Evolutionary conservation across 2,329 filamentous ascomycete genomes (phyloP), one percentile per base, ranked within the genome.

Genomic region (Apiospora sp.): DNA sequence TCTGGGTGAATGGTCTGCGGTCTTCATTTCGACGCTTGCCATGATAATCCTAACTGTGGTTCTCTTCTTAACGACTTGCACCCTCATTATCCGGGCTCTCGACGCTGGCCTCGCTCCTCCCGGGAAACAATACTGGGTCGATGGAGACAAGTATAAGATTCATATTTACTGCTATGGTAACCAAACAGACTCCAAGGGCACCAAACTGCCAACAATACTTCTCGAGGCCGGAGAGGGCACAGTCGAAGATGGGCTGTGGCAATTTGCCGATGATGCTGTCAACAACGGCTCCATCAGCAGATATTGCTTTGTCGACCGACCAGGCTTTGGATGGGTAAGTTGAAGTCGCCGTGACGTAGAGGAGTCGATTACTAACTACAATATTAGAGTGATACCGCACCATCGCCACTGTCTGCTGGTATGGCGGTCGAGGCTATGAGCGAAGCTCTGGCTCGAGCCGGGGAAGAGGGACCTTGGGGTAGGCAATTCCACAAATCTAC

Each of bases 301-400:
- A 73, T 98, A 97, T 84, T 99, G 96, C 87, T 98, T 98, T 82
- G 95, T 94, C 80, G 96, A 99, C 81, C 92, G 96, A 30, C 96
- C 96, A 0, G 96, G 96, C 1, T 89, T 96, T 72, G 96, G 89
- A 8, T 98, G 94, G 92, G 84, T 85, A 77, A 78, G 83, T 78
- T 10, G 8, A n/a, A 3, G 14, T 19, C 13, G n/a, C 30, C 41
- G 12, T 8, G 24, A 4, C 43, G 14, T 34, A 16, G 5, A 5
- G 43, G 12, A 46, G 16, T 41, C 37, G 37, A 8, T 3, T n/a
- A n/a, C 69, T 71, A 54, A 71, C 37, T 13, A 2, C 10, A 22
- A 13, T 16, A 22, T 69, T 68, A 85, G 87, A 91, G 89, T 67
- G 96, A 99, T 82, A 96, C 96, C 71, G 95, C 96, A 0, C 96